Evolutionary conservation across 73 alveolate genomes (phyloP), one percentile per base, ranked within the genome.

Genomic region (Paramecium caudatum): DNA sequence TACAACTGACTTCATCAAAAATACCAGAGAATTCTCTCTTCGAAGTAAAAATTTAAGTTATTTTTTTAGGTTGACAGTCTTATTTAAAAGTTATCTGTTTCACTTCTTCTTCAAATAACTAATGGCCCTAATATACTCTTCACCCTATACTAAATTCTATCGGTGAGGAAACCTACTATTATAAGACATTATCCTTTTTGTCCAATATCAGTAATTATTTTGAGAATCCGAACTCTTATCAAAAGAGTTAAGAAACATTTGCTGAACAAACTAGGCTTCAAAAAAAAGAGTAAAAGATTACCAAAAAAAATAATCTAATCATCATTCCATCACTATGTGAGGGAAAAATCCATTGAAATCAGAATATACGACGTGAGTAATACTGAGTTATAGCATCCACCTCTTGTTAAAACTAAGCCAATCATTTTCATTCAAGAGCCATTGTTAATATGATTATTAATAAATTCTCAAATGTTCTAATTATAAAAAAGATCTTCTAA

Each of bases 401-500:
- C n/a, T n/a, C n/a, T n/a, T n/a, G n/a, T n/a, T n/a, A n/a, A n/a
- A n/a, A n/a, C n/a, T n/a, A n/a, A n/a, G n/a, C n/a, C n/a, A n/a
- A n/a, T n/a, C n/a, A n/a, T n/a, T n/a, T n/a, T n/a, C n/a, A n/a
- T n/a, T n/a, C n/a, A n/a, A n/a, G n/a, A n/a, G n/a, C n/a, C n/a
- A n/a, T n/a, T n/a, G n/a, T 27, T 27, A 55, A 23, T 55, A 23
- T 55, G 80, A 55, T 55, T 55, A 55, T 55, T 27, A 55, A 55
- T 55, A 2, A 55, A 55, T n/a, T 55, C 80, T 55, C 80, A 55
- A 55, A 55, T 37, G 46, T 55, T 55, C 80, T 55, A 55, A 55
- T 17, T 23, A 55, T 37, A 23, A 27, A n/a, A n/a, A n/a, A 55
- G 30, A 27, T 55, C 30, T 55, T 55, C 80, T 55, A 55, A 27